phyloP scores from a whole-genome alignment of 2,329 filamentous ascomycete genomes.

The Chaetomiaceae sp. region DNA sequence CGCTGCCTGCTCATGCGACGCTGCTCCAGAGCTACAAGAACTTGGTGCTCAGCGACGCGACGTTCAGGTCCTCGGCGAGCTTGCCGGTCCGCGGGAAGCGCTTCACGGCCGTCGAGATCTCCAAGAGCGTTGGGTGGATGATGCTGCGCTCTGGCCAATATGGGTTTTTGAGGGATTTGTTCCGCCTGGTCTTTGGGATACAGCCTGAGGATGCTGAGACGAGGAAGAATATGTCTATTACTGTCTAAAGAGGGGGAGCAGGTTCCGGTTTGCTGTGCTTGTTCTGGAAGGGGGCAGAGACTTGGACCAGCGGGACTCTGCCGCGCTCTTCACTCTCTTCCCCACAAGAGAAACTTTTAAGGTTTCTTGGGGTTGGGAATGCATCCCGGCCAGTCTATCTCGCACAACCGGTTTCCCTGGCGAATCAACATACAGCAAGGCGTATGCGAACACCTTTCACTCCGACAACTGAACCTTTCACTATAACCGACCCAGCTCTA shows the following conservation, averaged over 20 bases:
- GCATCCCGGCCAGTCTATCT: no score
- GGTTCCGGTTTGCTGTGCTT: no score
- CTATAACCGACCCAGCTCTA: no score
- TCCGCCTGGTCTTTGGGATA: constrained; percentile 79
- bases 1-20: constrained; percentile 62
- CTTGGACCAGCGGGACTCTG: no score
- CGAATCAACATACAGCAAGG: no score
- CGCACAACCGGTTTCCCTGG: no score
- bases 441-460: no score
- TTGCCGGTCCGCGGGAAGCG: constrained; percentile 56
- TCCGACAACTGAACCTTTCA: no score
- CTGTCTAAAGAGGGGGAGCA: constrained; percentile 36
- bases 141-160: constrained; percentile 65
- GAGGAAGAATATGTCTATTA: constrained; percentile 61
- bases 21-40: constrained; percentile 77
- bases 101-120: constrained; percentile 68
- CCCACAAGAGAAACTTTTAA: no score
- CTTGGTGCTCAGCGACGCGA: constrained; percentile 68
- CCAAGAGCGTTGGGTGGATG: constrained; percentile 75
- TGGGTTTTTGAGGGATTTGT: constrained; percentile 75
- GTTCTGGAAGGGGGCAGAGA: no score
- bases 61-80: constrained; percentile 52
- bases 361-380: no score
- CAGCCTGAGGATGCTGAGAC: constrained; percentile 70
- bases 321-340: no score